phyloP scores from a whole-genome alignment of 805 yeast genomes.

The Scheffersomyces spartinae region DNA sequence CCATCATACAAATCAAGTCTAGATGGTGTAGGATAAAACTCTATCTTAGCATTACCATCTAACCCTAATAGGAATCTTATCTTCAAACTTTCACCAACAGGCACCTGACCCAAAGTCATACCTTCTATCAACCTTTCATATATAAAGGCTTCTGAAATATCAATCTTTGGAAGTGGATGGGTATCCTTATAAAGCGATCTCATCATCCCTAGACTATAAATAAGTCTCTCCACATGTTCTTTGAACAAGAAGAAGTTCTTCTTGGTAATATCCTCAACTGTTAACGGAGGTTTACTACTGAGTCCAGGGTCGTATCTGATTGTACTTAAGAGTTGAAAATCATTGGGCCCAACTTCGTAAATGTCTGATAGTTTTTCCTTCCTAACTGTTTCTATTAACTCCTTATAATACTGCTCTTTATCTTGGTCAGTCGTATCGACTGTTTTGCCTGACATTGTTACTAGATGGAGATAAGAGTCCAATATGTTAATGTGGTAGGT shows the following conservation, averaged over 20 bases:
- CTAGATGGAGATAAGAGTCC: too few relatives aligned
- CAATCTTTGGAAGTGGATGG: too few relatives aligned
- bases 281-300: slow-evolving; percentile 12
- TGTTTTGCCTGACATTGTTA: too few relatives aligned
- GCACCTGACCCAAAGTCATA: slow-evolving; percentile 10
- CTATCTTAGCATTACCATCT: slow-evolving; percentile 18
- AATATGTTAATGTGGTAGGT: too few relatives aligned
- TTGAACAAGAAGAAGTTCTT: slow-evolving; percentile 25
- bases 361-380: too few relatives aligned
- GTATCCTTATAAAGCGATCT: too few relatives aligned
- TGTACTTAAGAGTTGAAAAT: slow-evolving; percentile 26
- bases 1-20: slow-evolving; percentile 21
- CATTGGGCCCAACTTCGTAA: too few relatives aligned
- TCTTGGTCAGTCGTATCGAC: too few relatives aligned
- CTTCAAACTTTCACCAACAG: slow-evolving; percentile 17
- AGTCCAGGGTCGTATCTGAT: slow-evolving; percentile 29
- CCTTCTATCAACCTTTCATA: slow-evolving; percentile 15
- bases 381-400: too few relatives aligned
- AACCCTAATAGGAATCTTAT: slow-evolving; percentile 19
- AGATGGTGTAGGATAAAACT: slow-evolving; percentile 16
- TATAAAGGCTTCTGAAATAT: too few relatives aligned
- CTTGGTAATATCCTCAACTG: slow-evolving; percentile 10
- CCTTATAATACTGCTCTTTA: too few relatives aligned
- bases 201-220: too few relatives aligned
- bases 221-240: slow-evolving; percentile 24